A percentile compares a stretch with the other conserved stretches of the same genome.
These are phyloP conservation scores for Trichoderma sp. DNA, from an alignment of 2,329 filamentous ascomycete genomes.

Conservation along the genomic window DNA sequence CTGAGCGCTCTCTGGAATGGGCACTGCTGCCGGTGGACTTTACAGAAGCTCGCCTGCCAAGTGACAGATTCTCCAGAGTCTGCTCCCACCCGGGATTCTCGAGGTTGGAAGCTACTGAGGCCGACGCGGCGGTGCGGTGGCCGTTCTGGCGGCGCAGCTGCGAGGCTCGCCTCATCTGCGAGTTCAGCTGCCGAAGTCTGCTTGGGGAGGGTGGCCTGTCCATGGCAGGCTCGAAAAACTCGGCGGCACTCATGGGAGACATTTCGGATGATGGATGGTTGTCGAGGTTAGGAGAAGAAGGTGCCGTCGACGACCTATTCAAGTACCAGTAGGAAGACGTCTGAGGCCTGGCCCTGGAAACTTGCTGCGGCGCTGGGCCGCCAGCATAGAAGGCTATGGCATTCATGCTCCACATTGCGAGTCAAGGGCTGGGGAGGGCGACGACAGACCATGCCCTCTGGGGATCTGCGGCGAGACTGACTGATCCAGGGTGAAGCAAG, in stretches of 20 bases:
- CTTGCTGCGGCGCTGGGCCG: not conserved
- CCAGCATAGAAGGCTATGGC: constrained; percentile 22
- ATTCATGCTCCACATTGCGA: constrained; percentile 31
- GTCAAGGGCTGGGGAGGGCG: constrained; percentile 31
- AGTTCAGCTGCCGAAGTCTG: constrained; percentile 58
- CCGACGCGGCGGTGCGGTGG: constrained; percentile 51
- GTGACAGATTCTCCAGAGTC: constrained; percentile 46
- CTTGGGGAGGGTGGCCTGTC: constrained; percentile 64
- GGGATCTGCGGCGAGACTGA: constrained; percentile 25
- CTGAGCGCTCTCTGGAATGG: constrained; percentile 51
- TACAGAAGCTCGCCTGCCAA: constrained; percentile 59
- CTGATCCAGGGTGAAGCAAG: constrained; percentile 27
- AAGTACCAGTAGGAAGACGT: constrained; percentile 10
- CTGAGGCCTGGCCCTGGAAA: not conserved
- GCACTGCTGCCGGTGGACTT: constrained; percentile 56
- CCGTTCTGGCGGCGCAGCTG: constrained; percentile 37
- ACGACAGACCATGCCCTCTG: constrained; percentile 35
- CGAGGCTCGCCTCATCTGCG: constrained; percentile 59
- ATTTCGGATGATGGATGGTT: constrained; percentile 9
- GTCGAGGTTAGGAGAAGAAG: constrained; percentile 17
- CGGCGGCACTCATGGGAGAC: constrained; percentile 26
- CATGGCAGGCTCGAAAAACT: constrained; percentile 58
- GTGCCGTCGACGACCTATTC: constrained; percentile 76
- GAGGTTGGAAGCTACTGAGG: constrained; percentile 47
- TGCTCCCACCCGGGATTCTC: constrained; percentile 55